Evolutionary conservation across 345 rosid genomes (phyloP), one percentile per base, ranked within the genome.

Genomic region (Populus simonii): DNA sequence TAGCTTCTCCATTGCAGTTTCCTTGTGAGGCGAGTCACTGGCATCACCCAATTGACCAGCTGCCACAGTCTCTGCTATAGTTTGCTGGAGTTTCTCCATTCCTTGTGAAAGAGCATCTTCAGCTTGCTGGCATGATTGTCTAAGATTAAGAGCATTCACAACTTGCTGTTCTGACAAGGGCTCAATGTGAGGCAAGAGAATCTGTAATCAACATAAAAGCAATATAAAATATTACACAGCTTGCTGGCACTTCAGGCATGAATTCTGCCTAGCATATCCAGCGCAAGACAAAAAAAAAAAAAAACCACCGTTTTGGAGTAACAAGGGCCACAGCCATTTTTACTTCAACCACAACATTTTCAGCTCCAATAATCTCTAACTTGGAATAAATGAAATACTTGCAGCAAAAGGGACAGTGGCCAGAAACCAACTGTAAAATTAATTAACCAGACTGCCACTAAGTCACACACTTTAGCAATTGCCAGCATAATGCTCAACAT

Each of bases 31-130:
- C 45, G 75, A 70, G 78, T 78, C 86, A 74, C 83, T 84, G 70
- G 89, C 91, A 71, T 90, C 94, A 1, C 88, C 88, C 20, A 88
- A 85, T 45, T 78, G 91, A 69, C 90, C 89, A 39, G 84, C 88
- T 5, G 94, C 97, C 45, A 95, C 90, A 49, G 87, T 84, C 66
- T 86, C 93, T 22, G 97, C 86, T 49, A 96, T 86, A 4, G 84
- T 89, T 74, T 88, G 89, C 76, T 90, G 97, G 80, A 96, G 88
- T 79, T 87, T 96, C 18, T 89, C 99, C 97, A 93, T 90, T n/a
- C 97, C 99, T 83, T 92, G 94, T 0, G 94, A 84, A 33, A 96
- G 87, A 16, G 99, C 98, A 76, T 96, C 98, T 89, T 96, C 99
- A 3, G 97, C 98, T 84, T 96, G 99, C 79, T 96, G 95, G 86